Evolutionary conservation across 805 yeast genomes (phyloP).

Genomic region (Candida oleophila): DNA sequence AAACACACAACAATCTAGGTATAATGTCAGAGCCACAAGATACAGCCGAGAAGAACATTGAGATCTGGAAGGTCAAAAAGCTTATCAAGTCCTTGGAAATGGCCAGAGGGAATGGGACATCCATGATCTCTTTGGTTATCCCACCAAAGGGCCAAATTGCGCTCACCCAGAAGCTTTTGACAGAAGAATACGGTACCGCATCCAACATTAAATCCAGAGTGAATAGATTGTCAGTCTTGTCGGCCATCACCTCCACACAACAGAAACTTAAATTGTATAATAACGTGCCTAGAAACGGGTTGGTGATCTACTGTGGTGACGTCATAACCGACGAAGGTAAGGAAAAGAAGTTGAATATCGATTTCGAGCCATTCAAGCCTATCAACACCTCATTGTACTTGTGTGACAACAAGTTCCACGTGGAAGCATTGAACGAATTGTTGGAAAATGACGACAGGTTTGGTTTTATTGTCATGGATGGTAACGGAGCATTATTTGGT

Average conservation of each 20-base stretch:
- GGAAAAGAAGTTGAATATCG: slow-evolving; percentile 93
- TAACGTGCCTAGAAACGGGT: slow-evolving; percentile 89
- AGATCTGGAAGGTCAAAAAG: slow-evolving; percentile 98
- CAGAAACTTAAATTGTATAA: slow-evolving; percentile 90
- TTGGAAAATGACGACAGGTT: slow-evolving; percentile 94
- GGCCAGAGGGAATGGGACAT: slow-evolving; percentile 98
- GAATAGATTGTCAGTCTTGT: slow-evolving; percentile 88
- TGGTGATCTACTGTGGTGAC: slow-evolving; percentile 98
- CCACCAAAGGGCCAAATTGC: slow-evolving; percentile 96
- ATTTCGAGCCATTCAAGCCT: slow-evolving; percentile 98
- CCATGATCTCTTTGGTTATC: slow-evolving; percentile 94
- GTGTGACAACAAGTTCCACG: slow-evolving; percentile 98
- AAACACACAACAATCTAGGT: too few species aligned
- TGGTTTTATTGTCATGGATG: slow-evolving; percentile 99
- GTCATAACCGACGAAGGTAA: slow-evolving; percentile 96
- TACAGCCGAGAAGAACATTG: slow-evolving; percentile 89
- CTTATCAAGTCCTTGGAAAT: slow-evolving; percentile 79
- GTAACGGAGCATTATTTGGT: slow-evolving; percentile 97
- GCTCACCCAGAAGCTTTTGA: slow-evolving; percentile 81
- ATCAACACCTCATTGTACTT: slow-evolving; percentile 92
- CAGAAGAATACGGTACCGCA: slow-evolving; percentile 99
- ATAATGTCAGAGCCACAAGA: slow-evolving; percentile 41
- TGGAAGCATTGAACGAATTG: slow-evolving; percentile 92
- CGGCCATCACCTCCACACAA: slow-evolving; percentile 98
- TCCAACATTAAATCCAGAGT: slow-evolving; percentile 98